Evolutionary conservation across 441 rosid genomes (phyloP), one percentile per base, ranked within the genome.

Genomic region (Pelargonium fulgidum): DNA sequence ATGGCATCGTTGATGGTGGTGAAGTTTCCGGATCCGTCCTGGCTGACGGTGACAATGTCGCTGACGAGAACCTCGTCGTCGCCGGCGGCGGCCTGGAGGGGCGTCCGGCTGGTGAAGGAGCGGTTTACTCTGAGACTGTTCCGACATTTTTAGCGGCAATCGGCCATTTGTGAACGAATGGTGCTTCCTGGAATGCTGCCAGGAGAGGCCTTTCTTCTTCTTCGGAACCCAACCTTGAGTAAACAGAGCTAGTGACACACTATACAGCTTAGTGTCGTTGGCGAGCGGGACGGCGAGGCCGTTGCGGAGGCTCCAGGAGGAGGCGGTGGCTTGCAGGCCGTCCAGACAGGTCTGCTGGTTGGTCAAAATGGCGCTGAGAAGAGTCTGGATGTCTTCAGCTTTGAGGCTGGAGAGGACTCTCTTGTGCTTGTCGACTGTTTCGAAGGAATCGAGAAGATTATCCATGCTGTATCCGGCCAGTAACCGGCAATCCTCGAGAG

Each of bases 191-290:
- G 61, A 67, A 3, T 79, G 81, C 75, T 78, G 39, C 84, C 82
- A 62, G 11, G 66, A 26, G 22, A 36, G 8, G 59, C 42, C 48
- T 61, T 48, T 85, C 72, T 73, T 75, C 24, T 10, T 73, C 68
- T 72, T 82, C 0, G 92, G 91, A 59, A 81, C 85, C 89, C 91
- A 89, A 5, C 86, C 94, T 72, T 82, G 81, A 1, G 85, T 80
- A 63, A 92, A 85, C 16, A 94, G 76, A 12, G 97, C 96, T 1
- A 94, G 78, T 2, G 94, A 89, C 22, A 89, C 87, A 54, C 97
- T 87, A 59, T 80, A 85, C 1, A 92, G 90, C 72, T 90, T 90
- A 1, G 92, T 78, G 65, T 92, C 97, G 61, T 84, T 86, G 0
- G 84, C 68, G 1, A 90, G 59, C 66, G 96, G 90, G 65, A 68